phyloP scores from a whole-genome alignment of 164 flowering plant species.

The Santalum album region DNA sequence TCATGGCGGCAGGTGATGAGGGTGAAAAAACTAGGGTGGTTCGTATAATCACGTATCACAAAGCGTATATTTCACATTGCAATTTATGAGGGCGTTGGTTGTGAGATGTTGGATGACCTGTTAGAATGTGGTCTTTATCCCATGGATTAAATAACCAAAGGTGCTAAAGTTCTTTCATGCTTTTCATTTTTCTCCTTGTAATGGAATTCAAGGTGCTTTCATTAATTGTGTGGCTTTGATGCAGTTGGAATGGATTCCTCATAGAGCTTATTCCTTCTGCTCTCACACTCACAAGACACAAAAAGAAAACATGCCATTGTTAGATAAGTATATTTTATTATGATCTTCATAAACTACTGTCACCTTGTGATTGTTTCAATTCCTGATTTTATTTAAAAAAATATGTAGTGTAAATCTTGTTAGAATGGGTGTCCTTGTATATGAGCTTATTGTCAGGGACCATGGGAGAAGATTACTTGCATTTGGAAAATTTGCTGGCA shows the following conservation, averaged over 20 bases:
- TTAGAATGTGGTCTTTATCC: conserved; percentile 88
- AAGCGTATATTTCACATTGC: conserved; percentile 85
- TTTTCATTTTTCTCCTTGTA: not conserved
- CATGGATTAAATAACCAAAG: conserved; percentile 93
- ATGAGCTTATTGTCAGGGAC: conserved; percentile 92
- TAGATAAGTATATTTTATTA: conserved; percentile 52
- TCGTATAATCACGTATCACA: conserved; percentile 77
- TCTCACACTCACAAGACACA: conserved; percentile 99
- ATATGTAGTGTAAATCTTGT: conserved; percentile 40
- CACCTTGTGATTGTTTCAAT: not conserved
- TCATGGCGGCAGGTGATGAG: conserved; percentile 45
- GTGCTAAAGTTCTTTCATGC: conserved; percentile 19
- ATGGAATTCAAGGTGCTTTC: too few relatives aligned
- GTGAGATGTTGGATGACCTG: conserved; percentile 82
- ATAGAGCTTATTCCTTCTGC: conserved; percentile 86
- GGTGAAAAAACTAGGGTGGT: conserved; percentile 46
- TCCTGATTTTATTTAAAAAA: not conserved
- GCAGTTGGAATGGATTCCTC: conserved; percentile 92
- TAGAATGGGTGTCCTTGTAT: conserved; percentile 70
- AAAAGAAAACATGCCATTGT: conserved; percentile 89
- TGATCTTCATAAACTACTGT: too few relatives aligned
- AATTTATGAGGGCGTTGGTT: conserved; percentile 88
- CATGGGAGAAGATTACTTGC: conserved; percentile 81
- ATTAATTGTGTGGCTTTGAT: conserved; percentile 4
- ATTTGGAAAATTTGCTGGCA: conserved; percentile 94